phyloP scores from a whole-genome alignment of 345 rosid genomes.

The Eucalyptus rudis region DNA sequence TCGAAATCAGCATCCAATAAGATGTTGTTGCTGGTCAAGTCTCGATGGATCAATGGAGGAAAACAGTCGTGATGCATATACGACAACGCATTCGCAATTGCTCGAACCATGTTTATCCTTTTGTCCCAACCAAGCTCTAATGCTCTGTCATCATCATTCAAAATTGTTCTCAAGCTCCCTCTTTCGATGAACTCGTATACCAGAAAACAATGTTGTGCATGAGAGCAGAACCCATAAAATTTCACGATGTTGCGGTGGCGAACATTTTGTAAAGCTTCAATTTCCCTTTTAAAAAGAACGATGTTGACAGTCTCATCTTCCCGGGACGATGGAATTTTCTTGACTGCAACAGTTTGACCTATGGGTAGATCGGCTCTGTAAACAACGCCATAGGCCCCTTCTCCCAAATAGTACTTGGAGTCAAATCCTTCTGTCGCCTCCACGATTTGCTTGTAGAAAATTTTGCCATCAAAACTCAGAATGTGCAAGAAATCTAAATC shows the following conservation, averaged over 20 bases:
- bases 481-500: background rate
- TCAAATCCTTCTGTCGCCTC: background rate
- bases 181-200: background rate
- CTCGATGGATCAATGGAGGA: slow-evolving; percentile 1
- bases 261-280: background rate
- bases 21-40: slow-evolving; percentile 4
- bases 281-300: background rate
- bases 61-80: background rate
- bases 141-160: background rate
- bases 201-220: background rate
- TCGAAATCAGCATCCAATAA: background rate
- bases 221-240: background rate
- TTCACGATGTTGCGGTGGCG: background rate
- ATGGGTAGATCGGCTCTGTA: background rate
- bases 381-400: background rate
- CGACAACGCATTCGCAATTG: background rate
- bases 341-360: background rate
- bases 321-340: background rate
- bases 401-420: background rate
- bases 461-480: background rate
- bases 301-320: background rate
- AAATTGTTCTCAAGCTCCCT: background rate
- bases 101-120: background rate
- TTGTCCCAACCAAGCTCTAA: background rate
- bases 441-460: background rate